Percentiles rank a stretch among this genome's conserved stretches.
These are phyloP conservation scores for Buxus sempervirens DNA, from an alignment of 164 flowering plant species.

Conservation along the genomic window DNA sequence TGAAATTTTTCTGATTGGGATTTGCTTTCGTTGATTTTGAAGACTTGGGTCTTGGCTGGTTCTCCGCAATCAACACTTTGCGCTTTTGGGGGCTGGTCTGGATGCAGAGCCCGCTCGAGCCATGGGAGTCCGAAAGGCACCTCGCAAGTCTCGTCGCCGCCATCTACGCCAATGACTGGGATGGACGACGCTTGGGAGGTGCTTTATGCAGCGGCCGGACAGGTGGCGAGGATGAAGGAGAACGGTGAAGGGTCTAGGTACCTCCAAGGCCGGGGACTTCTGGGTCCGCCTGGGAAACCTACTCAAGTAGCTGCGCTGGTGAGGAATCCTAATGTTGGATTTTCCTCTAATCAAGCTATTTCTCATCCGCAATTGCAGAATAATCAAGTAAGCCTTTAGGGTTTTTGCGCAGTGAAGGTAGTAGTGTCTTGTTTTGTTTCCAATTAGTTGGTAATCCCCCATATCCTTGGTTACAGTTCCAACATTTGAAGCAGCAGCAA, in stretches of 20 bases:
- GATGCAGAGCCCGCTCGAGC: constrained; percentile 39
- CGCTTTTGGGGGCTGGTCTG: constrained; percentile 35
- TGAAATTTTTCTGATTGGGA: neutral
- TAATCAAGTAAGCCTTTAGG: constrained; percentile 24
- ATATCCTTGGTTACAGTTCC: constrained; percentile 32
- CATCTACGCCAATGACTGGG: constrained; percentile 22
- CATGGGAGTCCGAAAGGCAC: constrained; percentile 49
- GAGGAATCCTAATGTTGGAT: constrained; percentile 17
- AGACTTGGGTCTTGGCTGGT: constrained; percentile 41
- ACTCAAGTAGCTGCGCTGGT: constrained; percentile 18
- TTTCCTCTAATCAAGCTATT: constrained; percentile 24
- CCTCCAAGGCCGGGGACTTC: constrained; percentile 24
- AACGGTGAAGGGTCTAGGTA: constrained; percentile 24
- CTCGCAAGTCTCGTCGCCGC: constrained; percentile 37
- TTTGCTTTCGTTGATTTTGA: neutral
- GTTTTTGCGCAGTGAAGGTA: neutral
- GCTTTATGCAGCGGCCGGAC: constrained; percentile 62
- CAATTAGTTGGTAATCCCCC: neutral
- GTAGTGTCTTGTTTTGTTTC: neutral
- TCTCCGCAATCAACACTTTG: constrained; percentile 76
- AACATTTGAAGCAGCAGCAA: constrained; percentile 47
- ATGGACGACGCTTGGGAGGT: constrained; percentile 50
- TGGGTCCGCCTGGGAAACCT: constrained; percentile 30
- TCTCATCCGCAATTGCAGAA: constrained; percentile 40
- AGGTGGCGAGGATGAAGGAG: constrained; percentile 49